A percentile compares a stretch with the other conserved stretches of the same genome.
These are phyloP conservation scores for Suillus americanus DNA, from an alignment of 768 basidiomycete genomes.

Conservation along the genomic window DNA sequence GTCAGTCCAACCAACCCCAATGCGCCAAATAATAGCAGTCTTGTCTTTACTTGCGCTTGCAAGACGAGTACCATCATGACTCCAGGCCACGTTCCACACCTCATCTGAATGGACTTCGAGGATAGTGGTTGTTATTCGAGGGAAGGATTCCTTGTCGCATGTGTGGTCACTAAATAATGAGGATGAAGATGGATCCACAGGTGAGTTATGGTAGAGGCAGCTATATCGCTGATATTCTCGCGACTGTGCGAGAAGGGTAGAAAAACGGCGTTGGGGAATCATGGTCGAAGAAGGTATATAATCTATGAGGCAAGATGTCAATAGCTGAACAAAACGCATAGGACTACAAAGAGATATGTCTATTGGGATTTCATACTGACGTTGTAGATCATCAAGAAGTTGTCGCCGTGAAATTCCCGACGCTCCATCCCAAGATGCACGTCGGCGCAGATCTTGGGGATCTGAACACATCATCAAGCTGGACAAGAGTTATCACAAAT, in stretches of 20 bases:
- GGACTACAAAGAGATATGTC: neutral
- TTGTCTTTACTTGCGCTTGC: conserved; percentile 90
- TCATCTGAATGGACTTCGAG: conserved; percentile 88
- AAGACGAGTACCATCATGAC: conserved; percentile 79
- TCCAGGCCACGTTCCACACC: conserved; percentile 97
- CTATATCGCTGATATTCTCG: conserved; percentile 72
- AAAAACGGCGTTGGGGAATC: conserved; percentile 89
- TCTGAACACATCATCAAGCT: conserved; percentile 94
- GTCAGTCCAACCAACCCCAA: conserved; percentile 57
- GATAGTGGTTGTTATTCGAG: conserved; percentile 80
- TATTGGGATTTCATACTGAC: conserved; percentile 41
- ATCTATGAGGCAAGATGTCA: conserved; percentile 42
- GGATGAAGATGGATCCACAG: conserved; percentile 53
- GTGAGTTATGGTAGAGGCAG: conserved; percentile 87
- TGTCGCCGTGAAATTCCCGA: conserved; percentile 72
- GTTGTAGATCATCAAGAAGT: conserved; percentile 78
- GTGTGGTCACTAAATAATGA: conserved; percentile 88
- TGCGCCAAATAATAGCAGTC: conserved; percentile 85
- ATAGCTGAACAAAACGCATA: neutral
- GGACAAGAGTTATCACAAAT: conserved; percentile 16
- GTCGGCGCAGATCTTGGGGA: conserved; percentile 75
- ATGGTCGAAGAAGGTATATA: conserved; percentile 90
- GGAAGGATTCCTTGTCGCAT: conserved; percentile 82
- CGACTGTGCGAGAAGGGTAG: conserved; percentile 84
- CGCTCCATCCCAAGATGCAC: conserved; percentile 90